Percentiles rank a stretch among this genome's conserved stretches.
Conservation (phyloP, 148 eudicot genomes). For the Spergularia bocconei region DNA sequence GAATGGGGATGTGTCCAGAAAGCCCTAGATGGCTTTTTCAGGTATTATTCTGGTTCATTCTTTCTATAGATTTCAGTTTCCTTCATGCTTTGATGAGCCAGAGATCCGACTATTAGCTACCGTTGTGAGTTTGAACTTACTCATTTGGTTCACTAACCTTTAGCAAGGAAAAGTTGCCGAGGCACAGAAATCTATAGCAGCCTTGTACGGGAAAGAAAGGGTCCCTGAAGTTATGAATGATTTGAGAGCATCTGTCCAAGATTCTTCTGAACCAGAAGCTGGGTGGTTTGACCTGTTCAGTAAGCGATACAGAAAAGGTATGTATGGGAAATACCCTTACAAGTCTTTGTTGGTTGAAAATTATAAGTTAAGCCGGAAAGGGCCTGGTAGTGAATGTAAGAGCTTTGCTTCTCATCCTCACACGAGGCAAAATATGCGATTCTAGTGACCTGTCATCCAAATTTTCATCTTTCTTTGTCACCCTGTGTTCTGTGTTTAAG, state of each 20-base stretch:
- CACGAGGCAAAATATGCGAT: background rate
- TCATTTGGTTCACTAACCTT: conserved; percentile 15
- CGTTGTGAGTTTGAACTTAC: conserved; percentile 4
- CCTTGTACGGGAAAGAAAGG: conserved; percentile 73
- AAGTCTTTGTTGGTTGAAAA: too few relatives aligned
- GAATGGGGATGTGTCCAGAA: conserved; percentile 95
- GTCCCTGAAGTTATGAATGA: conserved; percentile 76
- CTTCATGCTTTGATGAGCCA: conserved; percentile 3
- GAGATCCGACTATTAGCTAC: background rate
- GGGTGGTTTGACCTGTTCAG: conserved; percentile 96
- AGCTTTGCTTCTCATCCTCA: background rate
- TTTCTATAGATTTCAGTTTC: background rate
- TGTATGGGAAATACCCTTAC: background rate
- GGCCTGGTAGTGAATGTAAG: background rate
- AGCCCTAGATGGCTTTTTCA: conserved; percentile 97
- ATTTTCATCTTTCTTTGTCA: too few relatives aligned
- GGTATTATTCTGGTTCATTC: conserved; percentile 38
- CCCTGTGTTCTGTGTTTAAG: too few relatives aligned
- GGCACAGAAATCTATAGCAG: conserved; percentile 63
- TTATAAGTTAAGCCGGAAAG: too few relatives aligned
- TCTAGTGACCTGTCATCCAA: too few relatives aligned
- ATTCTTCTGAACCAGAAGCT: conserved; percentile 84
- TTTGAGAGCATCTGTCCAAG: conserved; percentile 63
- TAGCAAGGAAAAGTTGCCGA: conserved; percentile 86
- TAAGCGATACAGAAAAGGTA: conserved; percentile 79